Evolutionary conservation across 768 basidiomycete genomes (phyloP), one percentile per base, ranked within the genome.

Genomic region (Naganishia friedmannii): DNA sequence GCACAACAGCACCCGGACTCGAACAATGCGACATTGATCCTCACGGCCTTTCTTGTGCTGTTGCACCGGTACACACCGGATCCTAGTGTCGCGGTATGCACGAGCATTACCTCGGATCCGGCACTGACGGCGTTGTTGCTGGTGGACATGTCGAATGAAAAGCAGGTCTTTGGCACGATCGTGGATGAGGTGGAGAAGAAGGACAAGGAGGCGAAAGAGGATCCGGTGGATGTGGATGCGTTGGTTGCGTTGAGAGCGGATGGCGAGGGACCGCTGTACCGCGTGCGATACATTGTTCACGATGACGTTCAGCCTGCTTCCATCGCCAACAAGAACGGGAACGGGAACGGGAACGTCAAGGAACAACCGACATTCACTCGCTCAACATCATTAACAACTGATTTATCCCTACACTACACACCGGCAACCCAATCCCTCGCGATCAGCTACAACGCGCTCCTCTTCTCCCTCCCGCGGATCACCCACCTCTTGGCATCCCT

Each of bases 51-150:
- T 82, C 86, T 87, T 13, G 89, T 95, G 26, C 84, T 98, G 60
- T 83, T 99, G 15, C 93, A 97, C 82, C 86, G 95, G 51, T 96
- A 93, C 82, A 97, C 96, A 0, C 94, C 91, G 48, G 96, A 99
- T 79, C 93, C 88, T 31, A 93, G 96, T 75, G 85, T 99, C 72
- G 86, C 96, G 69, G 89, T 99, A 76, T 91, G 91, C 3, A 77
- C 79, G n/a, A 93, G 92, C 19, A 73, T 74, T 13, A 89, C 91
- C 29, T 87, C 90, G 1, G 83, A 86, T 6, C 86, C 87, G 7
- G 56, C 60, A 21, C 7, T 58, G 5, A 86, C 86, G 29, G 92
- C 93, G 10, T 85, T 99, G 46, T 85, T 99, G 46, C 86, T 99
- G 32, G 81, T 97, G 63, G 85, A 89, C 12, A 83, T 96, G 54